These are phyloP conservation scores for Phaeosphaeriaceae sp. DNA, from an alignment of 2,329 filamentous ascomycete genomes.

Conservation along the genomic window DNA sequence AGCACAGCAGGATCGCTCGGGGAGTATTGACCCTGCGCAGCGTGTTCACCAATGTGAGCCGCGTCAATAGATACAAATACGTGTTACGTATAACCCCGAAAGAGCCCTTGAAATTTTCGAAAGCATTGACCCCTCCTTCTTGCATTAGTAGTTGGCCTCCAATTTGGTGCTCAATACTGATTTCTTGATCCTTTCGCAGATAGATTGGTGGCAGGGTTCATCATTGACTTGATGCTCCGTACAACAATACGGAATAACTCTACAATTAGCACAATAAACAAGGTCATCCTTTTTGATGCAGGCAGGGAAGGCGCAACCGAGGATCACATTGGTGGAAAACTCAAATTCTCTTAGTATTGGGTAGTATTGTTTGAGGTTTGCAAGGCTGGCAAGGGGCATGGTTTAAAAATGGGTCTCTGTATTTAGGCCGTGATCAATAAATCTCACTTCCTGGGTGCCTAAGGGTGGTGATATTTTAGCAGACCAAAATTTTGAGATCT, in stretches of 20 bases:
- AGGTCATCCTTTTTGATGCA: constrained; percentile 22
- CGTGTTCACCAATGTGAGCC: constrained; percentile 1
- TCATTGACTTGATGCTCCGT: constrained; percentile 52
- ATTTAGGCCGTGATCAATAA: too few relatives aligned
- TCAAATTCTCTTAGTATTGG: too few relatives aligned
- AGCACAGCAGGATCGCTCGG: constrained; percentile 46
- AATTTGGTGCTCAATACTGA: constrained; percentile 30
- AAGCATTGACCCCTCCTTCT: background rate
- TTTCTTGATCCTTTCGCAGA: constrained; percentile 51
- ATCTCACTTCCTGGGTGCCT: too few relatives aligned
- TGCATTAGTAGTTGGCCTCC: background rate
- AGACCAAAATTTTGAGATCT: too few relatives aligned
- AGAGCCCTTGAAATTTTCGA: background rate
- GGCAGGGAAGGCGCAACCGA: background rate
- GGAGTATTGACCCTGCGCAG: constrained; percentile 46
- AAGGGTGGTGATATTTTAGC: too few relatives aligned
- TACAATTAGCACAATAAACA: constrained; percentile 52
- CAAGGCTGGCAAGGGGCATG: too few relatives aligned
- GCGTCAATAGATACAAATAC: background rate
- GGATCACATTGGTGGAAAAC: background rate
- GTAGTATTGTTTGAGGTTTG: too few relatives aligned
- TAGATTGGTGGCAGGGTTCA: constrained; percentile 47
- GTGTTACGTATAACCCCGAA: background rate
- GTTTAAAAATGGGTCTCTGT: too few relatives aligned
- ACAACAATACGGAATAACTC: constrained; percentile 55